Base-by-base conservation (phyloP, 2,329 filamentous ascomycete genomes). In the Pseudogymnoascus sp. region DNA sequence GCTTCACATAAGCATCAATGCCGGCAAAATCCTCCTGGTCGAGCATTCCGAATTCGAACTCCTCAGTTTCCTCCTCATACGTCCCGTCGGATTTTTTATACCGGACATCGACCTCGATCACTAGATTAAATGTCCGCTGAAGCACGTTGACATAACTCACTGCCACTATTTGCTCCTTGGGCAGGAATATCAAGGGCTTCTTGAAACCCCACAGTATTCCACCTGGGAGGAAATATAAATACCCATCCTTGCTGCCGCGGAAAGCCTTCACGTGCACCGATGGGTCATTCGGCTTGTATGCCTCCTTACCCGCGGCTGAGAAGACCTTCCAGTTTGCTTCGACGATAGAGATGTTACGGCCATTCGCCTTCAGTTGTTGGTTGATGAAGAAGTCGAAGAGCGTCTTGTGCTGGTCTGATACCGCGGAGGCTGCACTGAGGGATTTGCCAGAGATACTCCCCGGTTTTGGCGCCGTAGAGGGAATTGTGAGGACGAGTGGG, bases 141-240 rank as follows among this genome's bases (percentile, higher is more conserved):
- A 88, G 74, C 25, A 89, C 84, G 62, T 77, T 87, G 4, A 85
- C 87, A 70, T 87, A 88, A 67, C 83, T 86, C n/a, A 87, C 77
- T 1, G 84, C 83, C 0, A 77, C 76, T 58, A 88, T 84, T 11
- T 80, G 77, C 59, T 82, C 79, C 16, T 87, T 77, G 4, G 85
- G 83, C 4, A 88, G 76, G 66, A 87, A 88, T 20, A 86, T 73
- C 2, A 88, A 71, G 0, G 86, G 86, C 72, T 88, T 89, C 73
- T 87, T 88, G 76, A 86, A 89, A 0, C 79, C 85, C 84, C 85
- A 89, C 6, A 89, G 70, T 60, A 89, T 87, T 12, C 86, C 86
- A 25, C 78, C 84, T 33, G 84, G 80, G 14, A 89, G 74, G 69
- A 88, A 87, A 69, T 87, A 88, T 1, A 88, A 75, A 65, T 81